Base-by-base conservation (phyloP, 179 eudicot species). In the Dionaea muscipula region DNA sequence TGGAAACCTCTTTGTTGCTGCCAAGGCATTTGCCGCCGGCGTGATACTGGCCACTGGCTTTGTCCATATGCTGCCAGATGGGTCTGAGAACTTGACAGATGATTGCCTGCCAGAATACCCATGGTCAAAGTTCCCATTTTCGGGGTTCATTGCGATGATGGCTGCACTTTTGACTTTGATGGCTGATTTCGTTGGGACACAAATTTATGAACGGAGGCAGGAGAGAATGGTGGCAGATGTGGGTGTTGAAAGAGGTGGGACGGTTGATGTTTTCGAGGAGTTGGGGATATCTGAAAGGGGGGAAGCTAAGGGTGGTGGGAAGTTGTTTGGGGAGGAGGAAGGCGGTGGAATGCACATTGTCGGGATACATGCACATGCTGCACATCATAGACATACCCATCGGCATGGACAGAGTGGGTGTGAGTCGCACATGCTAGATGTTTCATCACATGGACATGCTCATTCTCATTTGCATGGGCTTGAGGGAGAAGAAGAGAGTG, bases 11-110 rank as follows among this genome's bases (percentile, higher is more conserved):
- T 82, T 82, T 55, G 67, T 77, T 15, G 67, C 68, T 0, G 79
- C 85, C 45, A 82, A 82, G 57, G 85, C 90, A 57, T 82, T 82
- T 50, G 90, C 90, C 1, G 90, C 77, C 1, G 90, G 90, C 11
- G 90, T 82, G 15, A 80, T 82, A 37, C 80, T 82, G 1, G 83
- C 90, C 14, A 82, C 90, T 2, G 90, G 90, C 0, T 80, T 82
- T 24, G 90, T 82, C 51, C 90, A 82, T 70, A 82, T 82, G 77
- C 27, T 82, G n/a, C 85, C 90, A 13, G 90, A 77, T 39, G 90
- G 82, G 63, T 72, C 81, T 2, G n/a, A 61, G 40, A 68, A 78
- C 0, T 62, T 82, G 1, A 77, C 85, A 0, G 67, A 79, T 35
- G 20, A 71, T 3, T 82, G 90, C 51, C 68, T 82, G 6, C 85